Conservation (phyloP, 2,329 filamentous ascomycete species). For the Verticillium isaacii region DNA sequence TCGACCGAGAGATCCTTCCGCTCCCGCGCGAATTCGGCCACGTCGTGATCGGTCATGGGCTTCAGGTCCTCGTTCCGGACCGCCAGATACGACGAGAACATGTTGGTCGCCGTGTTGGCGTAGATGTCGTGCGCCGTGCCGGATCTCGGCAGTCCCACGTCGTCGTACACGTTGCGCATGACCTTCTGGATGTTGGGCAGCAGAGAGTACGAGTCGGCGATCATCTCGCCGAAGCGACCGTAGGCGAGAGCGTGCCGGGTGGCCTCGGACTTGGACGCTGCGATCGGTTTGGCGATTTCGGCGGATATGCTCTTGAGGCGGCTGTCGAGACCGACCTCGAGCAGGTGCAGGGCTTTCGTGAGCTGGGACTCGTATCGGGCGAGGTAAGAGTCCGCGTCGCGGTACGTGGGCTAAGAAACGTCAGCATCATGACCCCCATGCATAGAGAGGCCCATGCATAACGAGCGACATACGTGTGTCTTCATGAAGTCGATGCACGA, state of each 20-base stretch:
- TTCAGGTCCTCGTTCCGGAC: constrained; percentile 50
- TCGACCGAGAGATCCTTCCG: constrained; percentile 44
- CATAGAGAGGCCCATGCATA: background rate
- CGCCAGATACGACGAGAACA: constrained; percentile 49
- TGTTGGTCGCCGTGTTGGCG: constrained; percentile 46
- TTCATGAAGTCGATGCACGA: constrained; percentile 92
- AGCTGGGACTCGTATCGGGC: constrained; percentile 83
- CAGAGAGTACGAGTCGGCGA: constrained; percentile 51
- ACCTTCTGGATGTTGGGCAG: constrained; percentile 52
- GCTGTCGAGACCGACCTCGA: constrained; percentile 52
- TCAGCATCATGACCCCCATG: background rate
- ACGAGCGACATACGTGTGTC: constrained; percentile 42
- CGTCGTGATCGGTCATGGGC: constrained; percentile 46
- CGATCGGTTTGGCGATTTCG: constrained; percentile 51
- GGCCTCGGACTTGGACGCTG: constrained; percentile 51
- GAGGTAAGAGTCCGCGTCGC: constrained; percentile 81
- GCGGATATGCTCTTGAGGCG: constrained; percentile 48
- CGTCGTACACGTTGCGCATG: constrained; percentile 46
- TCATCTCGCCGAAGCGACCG: constrained; percentile 54
- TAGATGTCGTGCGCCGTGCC: constrained; percentile 47
- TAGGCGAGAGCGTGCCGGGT: constrained; percentile 56
- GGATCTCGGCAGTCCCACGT: constrained; percentile 39
- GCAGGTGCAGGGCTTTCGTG: constrained; percentile 57
- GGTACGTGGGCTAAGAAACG: constrained; percentile 62
- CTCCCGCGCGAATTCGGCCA: constrained; percentile 50